Evolutionary conservation across 2,329 filamentous ascomycete genomes (phyloP).

Genomic region (Tolypocladium ovalisporum): DNA sequence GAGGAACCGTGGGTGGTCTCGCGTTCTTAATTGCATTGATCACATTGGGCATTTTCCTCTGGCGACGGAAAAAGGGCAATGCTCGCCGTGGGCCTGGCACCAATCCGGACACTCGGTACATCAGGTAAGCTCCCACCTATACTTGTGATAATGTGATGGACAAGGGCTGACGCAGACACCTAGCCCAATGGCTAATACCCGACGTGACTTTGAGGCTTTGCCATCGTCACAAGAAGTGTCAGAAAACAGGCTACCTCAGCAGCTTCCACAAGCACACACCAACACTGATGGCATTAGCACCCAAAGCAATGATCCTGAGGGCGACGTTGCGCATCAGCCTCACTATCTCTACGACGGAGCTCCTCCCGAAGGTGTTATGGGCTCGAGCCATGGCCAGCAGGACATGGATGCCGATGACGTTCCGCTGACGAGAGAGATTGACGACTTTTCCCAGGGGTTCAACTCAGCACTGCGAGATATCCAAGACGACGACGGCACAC

Average conservation of each 20-base stretch:
- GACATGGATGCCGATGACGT: conserved; percentile 22
- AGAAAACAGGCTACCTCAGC: conserved; percentile 6
- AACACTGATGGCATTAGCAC: conserved; percentile 3
- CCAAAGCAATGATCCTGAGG: background rate
- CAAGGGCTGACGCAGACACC: conserved; percentile 8
- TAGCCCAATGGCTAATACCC: conserved; percentile 16
- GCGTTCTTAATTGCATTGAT: conserved; percentile 32
- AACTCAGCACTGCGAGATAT: conserved; percentile 27
- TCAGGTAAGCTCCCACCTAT: conserved; percentile 21
- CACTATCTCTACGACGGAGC: background rate
- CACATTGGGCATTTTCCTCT: conserved; percentile 30
- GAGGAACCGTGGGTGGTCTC: conserved; percentile 41
- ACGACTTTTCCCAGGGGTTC: conserved; percentile 34
- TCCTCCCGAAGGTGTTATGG: conserved; percentile 2
- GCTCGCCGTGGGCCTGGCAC: conserved; percentile 29
- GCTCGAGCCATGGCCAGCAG: conserved; percentile 12
- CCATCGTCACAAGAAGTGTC: conserved; percentile 15
- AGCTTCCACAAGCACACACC: conserved; percentile 5
- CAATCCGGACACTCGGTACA: conserved; percentile 25
- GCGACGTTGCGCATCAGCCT: background rate
- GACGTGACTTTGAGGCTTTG: conserved; percentile 16
- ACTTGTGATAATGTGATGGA: background rate
- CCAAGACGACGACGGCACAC: conserved; percentile 18
- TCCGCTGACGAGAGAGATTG: conserved; percentile 28
- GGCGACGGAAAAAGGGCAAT: conserved; percentile 31